These are phyloP conservation scores for Arthrobotrys pseudoclavata DNA, from an alignment of 2,329 filamentous ascomycete genomes.

Conservation along the genomic window DNA sequence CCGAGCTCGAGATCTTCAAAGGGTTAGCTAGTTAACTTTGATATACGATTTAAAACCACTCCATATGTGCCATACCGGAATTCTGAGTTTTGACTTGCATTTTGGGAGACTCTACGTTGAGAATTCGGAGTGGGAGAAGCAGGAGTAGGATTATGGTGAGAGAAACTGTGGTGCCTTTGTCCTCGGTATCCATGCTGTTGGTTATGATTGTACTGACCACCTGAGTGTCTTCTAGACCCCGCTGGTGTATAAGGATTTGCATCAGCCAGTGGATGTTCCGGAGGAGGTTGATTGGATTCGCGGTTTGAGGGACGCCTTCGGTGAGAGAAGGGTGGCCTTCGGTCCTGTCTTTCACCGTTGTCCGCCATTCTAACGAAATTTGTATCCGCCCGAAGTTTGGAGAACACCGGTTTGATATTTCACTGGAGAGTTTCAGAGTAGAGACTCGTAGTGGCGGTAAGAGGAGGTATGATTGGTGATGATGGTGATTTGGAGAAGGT, in stretches of 20 bases:
- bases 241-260: background rate
- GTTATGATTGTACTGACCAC: background rate
- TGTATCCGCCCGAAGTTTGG: background rate
- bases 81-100: background rate
- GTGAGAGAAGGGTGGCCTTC: background rate
- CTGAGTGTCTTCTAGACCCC: constrained; percentile 6
- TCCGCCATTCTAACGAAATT: constrained; percentile 13
- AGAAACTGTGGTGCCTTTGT: constrained; percentile 3
- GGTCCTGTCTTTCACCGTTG: too few species aligned
- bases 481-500: background rate
- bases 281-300: background rate
- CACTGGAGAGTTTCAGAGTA: too few species aligned
- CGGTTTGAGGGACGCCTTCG: constrained; percentile 24
- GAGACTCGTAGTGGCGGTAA: background rate
- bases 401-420: background rate
- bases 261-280: background rate
- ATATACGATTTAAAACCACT: background rate
- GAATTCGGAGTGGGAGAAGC: background rate
- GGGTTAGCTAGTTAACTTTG: background rate
- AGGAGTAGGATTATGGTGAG: background rate
- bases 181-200: constrained; percentile 8
- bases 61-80: constrained; percentile 33
- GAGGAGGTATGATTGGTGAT: background rate
- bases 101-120: background rate
- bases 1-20: constrained; percentile 17